Evolutionary conservation across 2,329 filamentous ascomycete genomes (phyloP).

Genomic region (Fusarium sacchari): DNA sequence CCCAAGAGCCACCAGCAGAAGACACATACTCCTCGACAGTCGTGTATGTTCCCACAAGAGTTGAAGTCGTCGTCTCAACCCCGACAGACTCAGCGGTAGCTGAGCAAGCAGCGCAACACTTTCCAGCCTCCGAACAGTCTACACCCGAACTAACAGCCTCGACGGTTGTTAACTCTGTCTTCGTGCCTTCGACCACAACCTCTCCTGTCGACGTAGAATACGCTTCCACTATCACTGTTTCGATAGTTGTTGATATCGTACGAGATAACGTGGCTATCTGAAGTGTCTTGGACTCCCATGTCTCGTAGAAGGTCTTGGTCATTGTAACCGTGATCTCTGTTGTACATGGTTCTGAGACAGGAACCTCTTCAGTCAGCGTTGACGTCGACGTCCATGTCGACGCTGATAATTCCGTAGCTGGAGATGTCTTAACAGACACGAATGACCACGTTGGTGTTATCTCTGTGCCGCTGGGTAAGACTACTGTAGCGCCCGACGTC

Average conservation of each 20-base stretch:
- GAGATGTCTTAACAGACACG: neutral
- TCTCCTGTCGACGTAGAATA: constrained; percentile 44
- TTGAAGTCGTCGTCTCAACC: neutral
- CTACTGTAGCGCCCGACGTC: neutral
- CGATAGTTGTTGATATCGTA: constrained; percentile 35
- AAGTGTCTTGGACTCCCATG: constrained; percentile 35
- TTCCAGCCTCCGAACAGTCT: constrained; percentile 25
- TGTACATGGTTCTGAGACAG: constrained; percentile 32
- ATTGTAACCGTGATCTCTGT: constrained; percentile 42
- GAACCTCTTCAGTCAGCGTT: neutral
- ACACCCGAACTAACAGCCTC: constrained; percentile 28
- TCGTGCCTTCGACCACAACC: constrained; percentile 26
- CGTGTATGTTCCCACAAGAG: constrained; percentile 6
- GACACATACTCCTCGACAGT: constrained; percentile 23
- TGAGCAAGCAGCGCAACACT: constrained; percentile 35
- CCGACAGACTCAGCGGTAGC: neutral
- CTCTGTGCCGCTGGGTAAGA: constrained; percentile 2
- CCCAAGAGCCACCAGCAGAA: constrained; percentile 21
- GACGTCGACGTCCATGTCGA: neutral
- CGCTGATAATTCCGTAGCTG: neutral
- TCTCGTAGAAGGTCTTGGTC: constrained; percentile 40
- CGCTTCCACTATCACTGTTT: constrained; percentile 38
- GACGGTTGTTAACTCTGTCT: constrained; percentile 36
- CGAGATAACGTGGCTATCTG: constrained; percentile 29
- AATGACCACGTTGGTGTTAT: constrained; percentile 7